Evolutionary conservation across 768 basidiomycete species (phyloP).

Genomic region (Tylopilus sp.): DNA sequence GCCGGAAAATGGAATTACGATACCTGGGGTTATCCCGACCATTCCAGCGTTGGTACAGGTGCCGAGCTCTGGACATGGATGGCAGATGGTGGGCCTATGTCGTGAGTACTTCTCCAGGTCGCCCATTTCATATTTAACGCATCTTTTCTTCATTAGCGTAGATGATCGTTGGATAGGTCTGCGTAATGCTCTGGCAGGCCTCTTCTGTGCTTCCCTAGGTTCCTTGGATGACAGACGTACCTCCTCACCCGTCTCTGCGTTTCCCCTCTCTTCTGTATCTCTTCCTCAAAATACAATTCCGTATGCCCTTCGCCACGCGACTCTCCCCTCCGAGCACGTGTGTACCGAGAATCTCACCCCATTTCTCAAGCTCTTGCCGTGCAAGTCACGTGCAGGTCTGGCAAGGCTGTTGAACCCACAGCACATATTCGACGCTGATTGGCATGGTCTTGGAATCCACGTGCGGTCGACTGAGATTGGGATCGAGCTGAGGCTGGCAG

Average conservation of each 20-base stretch:
- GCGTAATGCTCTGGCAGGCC: constrained; percentile 84
- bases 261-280: constrained; percentile 60
- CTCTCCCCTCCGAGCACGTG: constrained; percentile 80
- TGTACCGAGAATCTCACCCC: constrained; percentile 98
- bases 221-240: constrained; percentile 73
- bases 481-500: constrained; percentile 62
- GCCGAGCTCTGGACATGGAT: constrained; percentile 94
- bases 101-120: constrained; percentile 37
- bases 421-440: constrained; percentile 82
- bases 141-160: constrained; percentile 40
- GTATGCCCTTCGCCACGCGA: constrained; percentile 69
- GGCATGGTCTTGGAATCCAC: constrained; percentile 85
- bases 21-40: constrained; percentile 78
- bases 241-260: constrained; percentile 59
- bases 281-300: constrained; percentile 34
- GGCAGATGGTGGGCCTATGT: constrained; percentile 53
- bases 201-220: constrained; percentile 92
- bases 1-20: constrained; percentile 91
- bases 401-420: constrained; percentile 83
- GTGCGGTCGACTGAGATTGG: constrained; percentile 60
- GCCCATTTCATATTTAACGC: background rate
- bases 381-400: constrained; percentile 84
- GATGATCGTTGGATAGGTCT: constrained; percentile 81
- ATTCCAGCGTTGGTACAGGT: constrained; percentile 74
- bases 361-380: constrained; percentile 91